A percentile compares a stretch with the other conserved stretches of the same genome.
phyloP scores from a whole-genome alignment of 2,329 filamentous ascomycete genomes.

The Penicillium sp. region DNA sequence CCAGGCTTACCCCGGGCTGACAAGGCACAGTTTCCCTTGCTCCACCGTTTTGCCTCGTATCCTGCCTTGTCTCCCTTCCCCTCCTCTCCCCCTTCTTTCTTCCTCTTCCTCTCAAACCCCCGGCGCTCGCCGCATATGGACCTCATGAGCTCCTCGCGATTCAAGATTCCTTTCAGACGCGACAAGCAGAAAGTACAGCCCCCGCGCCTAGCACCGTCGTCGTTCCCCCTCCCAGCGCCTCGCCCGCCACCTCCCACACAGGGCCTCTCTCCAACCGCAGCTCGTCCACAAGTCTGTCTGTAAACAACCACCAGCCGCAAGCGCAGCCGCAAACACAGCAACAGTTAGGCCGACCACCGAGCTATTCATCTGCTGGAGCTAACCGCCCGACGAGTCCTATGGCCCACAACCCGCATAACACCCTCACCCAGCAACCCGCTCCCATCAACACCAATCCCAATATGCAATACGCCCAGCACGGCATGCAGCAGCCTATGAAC shows the following conservation, averaged over 20 bases:
- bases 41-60: constrained; percentile 10
- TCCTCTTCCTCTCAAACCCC: constrained; percentile 6
- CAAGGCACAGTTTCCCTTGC: constrained; percentile 9
- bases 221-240: constrained; percentile 34
- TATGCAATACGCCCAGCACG: constrained; percentile 43
- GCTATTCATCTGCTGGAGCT: constrained; percentile 52
- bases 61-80: constrained; percentile 14
- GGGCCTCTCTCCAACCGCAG: constrained; percentile 39
- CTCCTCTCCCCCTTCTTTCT: constrained; percentile 11
- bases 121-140: constrained; percentile 37
- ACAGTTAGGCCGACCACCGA: constrained; percentile 57
- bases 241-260: constrained; percentile 32
- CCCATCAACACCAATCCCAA: constrained; percentile 51
- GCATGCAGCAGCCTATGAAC: constrained; percentile 31
- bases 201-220: constrained; percentile 29
- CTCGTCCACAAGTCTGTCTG: constrained; percentile 49
- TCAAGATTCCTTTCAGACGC: constrained; percentile 47
- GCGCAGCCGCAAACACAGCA: constrained; percentile 37
- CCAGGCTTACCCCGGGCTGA: constrained; percentile 1
- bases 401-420: constrained; percentile 39
- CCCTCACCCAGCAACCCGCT: constrained; percentile 43
- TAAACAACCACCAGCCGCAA: constrained; percentile 40
- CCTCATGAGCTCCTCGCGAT: constrained; percentile 47
- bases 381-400: constrained; percentile 52
- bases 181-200: constrained; percentile 47